Percentiles rank a stretch among this genome's conserved stretches.
These are phyloP conservation scores for Vitrella brassicaformis DNA, from an alignment of 73 alveolate genomes.

Conservation along the genomic window DNA sequence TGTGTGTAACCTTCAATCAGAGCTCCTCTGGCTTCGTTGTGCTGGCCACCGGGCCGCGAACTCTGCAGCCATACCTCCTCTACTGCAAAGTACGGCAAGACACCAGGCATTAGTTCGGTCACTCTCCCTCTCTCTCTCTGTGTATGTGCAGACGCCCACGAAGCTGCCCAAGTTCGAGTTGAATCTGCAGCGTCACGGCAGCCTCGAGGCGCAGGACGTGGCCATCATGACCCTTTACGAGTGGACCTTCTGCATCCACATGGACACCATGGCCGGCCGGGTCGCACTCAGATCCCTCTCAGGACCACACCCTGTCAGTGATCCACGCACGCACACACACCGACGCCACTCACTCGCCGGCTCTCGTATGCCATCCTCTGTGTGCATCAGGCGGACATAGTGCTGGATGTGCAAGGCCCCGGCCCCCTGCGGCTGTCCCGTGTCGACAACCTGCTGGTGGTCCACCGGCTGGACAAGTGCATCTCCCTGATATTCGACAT, in stretches of 20 bases:
- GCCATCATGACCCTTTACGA: slow-evolving; percentile 21
- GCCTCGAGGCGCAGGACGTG: slow-evolving; percentile 18
- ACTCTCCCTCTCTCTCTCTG: neutral
- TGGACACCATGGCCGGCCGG: slow-evolving; percentile 14
- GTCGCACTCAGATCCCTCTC: neutral
- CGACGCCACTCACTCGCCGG: too few species aligned
- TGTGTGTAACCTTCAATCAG: too few species aligned
- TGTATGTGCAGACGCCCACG: neutral
- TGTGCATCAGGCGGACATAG: too few species aligned
- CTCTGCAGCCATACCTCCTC: slow-evolving; percentile 25
- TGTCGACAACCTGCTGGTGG: slow-evolving; percentile 29
- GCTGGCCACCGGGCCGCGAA: slow-evolving; percentile 14
- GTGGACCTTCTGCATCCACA: slow-evolving; percentile 25
- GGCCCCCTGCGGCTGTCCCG: too few species aligned
- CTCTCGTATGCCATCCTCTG: too few species aligned
- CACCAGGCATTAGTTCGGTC: neutral
- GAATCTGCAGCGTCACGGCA: slow-evolving; percentile 13
- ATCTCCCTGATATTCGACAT: slow-evolving; percentile 16
- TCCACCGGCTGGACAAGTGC: slow-evolving; percentile 22
- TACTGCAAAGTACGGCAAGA: neutral
- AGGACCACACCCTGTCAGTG: neutral
- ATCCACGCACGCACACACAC: too few species aligned
- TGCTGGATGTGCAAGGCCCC: too few species aligned
- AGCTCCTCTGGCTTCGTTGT: slow-evolving; percentile 6
- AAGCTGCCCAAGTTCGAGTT: slow-evolving; percentile 23